Conservation (phyloP, 2,329 filamentous ascomycete species). For the Aspergillus terreus region DNA sequence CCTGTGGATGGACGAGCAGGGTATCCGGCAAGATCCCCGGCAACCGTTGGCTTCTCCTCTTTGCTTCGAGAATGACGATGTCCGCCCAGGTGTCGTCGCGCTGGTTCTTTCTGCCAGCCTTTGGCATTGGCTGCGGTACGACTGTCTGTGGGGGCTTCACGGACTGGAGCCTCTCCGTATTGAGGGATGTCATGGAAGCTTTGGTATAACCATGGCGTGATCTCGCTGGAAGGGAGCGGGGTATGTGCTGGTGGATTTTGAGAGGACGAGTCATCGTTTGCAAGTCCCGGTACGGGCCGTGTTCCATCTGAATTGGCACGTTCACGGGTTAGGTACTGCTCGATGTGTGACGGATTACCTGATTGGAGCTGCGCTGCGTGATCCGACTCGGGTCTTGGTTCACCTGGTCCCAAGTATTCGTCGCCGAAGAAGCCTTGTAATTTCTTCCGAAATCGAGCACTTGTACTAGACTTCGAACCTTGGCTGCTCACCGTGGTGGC, state of each 20-base stretch:
- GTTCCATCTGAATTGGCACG: slow-evolving; percentile 80
- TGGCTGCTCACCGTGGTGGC: slow-evolving; percentile 82
- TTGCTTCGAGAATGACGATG: slow-evolving; percentile 51
- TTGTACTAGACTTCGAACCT: slow-evolving; percentile 70
- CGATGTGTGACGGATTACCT: slow-evolving; percentile 31
- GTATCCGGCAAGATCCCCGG: slow-evolving; percentile 42
- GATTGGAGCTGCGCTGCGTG: slow-evolving; percentile 52
- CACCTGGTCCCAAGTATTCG: slow-evolving; percentile 64
- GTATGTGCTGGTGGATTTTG: slow-evolving; percentile 73
- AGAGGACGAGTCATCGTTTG: slow-evolving; percentile 60
- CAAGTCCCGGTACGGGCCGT: slow-evolving; percentile 47
- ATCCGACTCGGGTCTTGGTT: slow-evolving; percentile 63
- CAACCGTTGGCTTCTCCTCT: slow-evolving; percentile 49
- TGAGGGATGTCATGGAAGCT: slow-evolving; percentile 74
- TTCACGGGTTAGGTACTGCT: slow-evolving; percentile 61
- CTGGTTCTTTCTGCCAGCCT: slow-evolving; percentile 48
- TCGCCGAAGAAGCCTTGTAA: slow-evolving; percentile 91
- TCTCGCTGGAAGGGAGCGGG: slow-evolving; percentile 84
- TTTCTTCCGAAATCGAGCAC: slow-evolving; percentile 71
- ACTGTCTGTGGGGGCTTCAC: slow-evolving; percentile 66
- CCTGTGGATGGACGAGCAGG: slow-evolving; percentile 68
- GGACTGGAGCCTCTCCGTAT: slow-evolving; percentile 74
- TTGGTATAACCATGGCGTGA: slow-evolving; percentile 97
- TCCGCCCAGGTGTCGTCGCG: slow-evolving; percentile 50
- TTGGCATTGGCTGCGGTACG: slow-evolving; percentile 58